Evolutionary conservation across 139 green algal genomes (phyloP).

Genomic region (Axilococcus clingmanii): DNA sequence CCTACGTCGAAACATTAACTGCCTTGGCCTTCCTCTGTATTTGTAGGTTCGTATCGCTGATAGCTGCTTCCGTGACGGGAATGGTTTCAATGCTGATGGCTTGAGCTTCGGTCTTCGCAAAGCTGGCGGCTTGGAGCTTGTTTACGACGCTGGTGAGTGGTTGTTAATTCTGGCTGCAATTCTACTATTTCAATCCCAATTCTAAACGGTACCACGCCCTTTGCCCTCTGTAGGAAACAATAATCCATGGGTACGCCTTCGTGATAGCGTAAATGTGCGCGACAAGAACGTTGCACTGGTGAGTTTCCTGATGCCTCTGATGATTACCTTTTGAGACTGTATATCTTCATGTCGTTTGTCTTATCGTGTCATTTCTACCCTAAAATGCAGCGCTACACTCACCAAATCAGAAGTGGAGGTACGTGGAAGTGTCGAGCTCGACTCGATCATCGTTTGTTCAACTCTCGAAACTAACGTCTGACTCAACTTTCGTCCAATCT

Average conservation of each 20-base stretch:
- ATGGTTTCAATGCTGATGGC: slow-evolving; percentile 6
- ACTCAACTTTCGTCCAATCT: neutral
- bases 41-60: neutral
- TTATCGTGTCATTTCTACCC: too few species aligned
- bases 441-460: neutral
- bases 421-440: too few species aligned
- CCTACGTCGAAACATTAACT: neutral
- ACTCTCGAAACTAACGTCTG: neutral
- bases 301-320: too few species aligned
- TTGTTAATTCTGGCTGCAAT: neutral
- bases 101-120: slow-evolving; percentile 4
- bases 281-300: slow-evolving; percentile 4
- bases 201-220: too few species aligned
- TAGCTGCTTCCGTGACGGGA: neutral
- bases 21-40: neutral
- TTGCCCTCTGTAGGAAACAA: too few species aligned
- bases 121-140: slow-evolving; percentile 5
- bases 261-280: neutral
- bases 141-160: too few species aligned
- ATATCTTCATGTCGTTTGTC: too few species aligned
- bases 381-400: too few species aligned
- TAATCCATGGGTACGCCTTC: slow-evolving; percentile 2
- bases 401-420: too few species aligned
- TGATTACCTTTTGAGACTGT: too few species aligned
- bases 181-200: too few species aligned